A percentile compares a stretch with the other conserved stretches of the same genome.
phyloP scores from a whole-genome alignment of 352 stramenopile genomes.

The Globisporangium recalcitrans region DNA sequence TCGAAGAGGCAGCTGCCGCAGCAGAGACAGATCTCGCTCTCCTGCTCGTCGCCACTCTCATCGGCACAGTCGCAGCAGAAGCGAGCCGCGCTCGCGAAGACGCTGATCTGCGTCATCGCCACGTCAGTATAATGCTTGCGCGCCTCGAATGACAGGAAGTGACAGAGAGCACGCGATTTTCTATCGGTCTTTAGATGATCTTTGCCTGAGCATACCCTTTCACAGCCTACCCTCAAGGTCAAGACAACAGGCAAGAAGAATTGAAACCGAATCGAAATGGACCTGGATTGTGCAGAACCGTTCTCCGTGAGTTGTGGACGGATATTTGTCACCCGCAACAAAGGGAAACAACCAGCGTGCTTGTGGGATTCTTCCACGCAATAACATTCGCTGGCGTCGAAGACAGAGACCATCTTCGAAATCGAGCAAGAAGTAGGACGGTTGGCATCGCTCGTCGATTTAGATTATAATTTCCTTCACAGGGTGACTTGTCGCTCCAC shows the following conservation, averaged over 20 bases:
- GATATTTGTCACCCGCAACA: too few relatives aligned
- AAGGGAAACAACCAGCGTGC: too few relatives aligned
- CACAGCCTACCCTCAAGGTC: background rate
- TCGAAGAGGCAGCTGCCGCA: background rate
- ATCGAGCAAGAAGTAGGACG: too few relatives aligned
- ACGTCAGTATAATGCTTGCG: background rate
- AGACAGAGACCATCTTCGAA: too few relatives aligned
- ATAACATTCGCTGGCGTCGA: too few relatives aligned
- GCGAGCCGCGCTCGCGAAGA: background rate
- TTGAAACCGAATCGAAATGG: background rate
- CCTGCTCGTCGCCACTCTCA: background rate
- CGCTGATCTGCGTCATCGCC: background rate
- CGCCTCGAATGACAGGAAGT: background rate
- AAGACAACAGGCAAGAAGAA: background rate
- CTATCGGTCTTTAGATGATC: background rate
- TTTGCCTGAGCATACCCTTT: background rate
- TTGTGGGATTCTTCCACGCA: too few relatives aligned
- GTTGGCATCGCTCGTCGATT: background rate
- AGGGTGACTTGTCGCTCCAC: background rate
- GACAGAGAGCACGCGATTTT: background rate
- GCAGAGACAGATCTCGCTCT: background rate
- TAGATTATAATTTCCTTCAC: constrained; percentile 1
- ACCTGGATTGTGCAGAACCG: background rate
- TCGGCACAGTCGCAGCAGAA: background rate
- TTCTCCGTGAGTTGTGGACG: too few relatives aligned